These are phyloP conservation scores for Aphanomyces invadans DNA, from an alignment of 352 stramenopile species.

Conservation along the genomic window DNA sequence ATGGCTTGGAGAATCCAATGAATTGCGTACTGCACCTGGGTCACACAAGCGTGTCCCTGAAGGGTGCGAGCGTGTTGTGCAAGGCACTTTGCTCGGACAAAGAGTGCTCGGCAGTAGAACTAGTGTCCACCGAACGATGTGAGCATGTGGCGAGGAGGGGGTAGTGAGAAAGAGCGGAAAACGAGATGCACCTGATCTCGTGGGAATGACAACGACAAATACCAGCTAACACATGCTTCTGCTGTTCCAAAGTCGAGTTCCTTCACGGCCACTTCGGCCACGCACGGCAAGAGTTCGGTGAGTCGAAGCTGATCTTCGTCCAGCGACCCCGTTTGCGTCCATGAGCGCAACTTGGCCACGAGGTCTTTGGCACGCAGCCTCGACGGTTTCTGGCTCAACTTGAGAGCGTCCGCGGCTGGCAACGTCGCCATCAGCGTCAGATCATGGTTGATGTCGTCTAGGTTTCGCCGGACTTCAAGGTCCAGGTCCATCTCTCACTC, in stretches of 20 bases:
- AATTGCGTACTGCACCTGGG: conserved; percentile 61
- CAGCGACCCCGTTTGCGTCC: background rate
- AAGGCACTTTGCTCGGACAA: conserved; percentile 63
- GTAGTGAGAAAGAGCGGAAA: background rate
- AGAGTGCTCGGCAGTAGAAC: conserved; percentile 84
- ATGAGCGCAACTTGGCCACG: conserved; percentile 5
- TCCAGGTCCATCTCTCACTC: conserved; percentile 17
- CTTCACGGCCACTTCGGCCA: conserved; percentile 55
- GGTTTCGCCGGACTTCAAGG: conserved; percentile 12
- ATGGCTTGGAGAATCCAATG: conserved; percentile 67
- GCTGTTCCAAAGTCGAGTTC: conserved; percentile 62
- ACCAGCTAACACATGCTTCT: conserved; percentile 49
- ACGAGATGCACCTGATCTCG: conserved; percentile 63
- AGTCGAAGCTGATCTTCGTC: conserved; percentile 25
- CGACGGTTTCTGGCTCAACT: background rate
- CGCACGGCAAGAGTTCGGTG: conserved; percentile 68
- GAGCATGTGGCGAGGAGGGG: background rate
- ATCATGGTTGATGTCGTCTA: conserved; percentile 7
- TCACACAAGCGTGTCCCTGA: conserved; percentile 38
- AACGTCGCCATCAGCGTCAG: background rate
- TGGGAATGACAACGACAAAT: conserved; percentile 47
- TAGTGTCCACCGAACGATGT: conserved; percentile 19
- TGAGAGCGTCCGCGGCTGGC: background rate
- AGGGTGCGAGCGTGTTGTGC: conserved; percentile 36
- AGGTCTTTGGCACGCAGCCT: background rate